Base-by-base conservation (phyloP, 1,139 yeast genomes). In the Wickerhamiella pararugosa region DNA sequence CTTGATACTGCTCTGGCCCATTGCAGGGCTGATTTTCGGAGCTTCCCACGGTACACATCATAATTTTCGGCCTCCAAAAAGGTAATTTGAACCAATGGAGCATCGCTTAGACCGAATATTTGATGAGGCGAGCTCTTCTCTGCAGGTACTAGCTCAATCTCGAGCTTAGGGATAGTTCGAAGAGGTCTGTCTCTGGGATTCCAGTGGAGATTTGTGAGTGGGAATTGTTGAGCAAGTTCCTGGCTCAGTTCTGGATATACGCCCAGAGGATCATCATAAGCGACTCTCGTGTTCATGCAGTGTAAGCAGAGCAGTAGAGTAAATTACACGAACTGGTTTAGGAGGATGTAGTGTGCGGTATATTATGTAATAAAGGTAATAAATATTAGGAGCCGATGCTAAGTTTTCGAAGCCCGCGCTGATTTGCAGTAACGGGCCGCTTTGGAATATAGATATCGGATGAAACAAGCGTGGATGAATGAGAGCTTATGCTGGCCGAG, bases 141-240 rank as follows among this genome's bases (percentile, higher is more conserved):
- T 51, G 83, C 94, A 49, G 79, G 83, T 5, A 67, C 62, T 30
- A 83, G 65, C 8, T 65, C 59, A 4, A 84, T 69, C 1, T 77
- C 75, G 6, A 90, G 62, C 29, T 62, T 58, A 4, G 80, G 75
- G 25, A 90, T 78, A 1, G 94, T 76, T 48, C 83, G 71, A 32
- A 81, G 60, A 2, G 79, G 75, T 8, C 75, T 65, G 10, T 69
- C 60, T 30, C 70, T 61, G 37, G 73, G 66, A 52, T 75, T 76
- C 93, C 95, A 84, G 57, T 84, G 94, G 30, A 90, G 63, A 47
- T 81, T 81, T 4, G 76, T 72, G 33, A 87, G 63, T 2, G 84
- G 87, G 3, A 82, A 65, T 45, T 71, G 69, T 9, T 15, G 21
- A 4, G 21, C 21, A 15, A 15, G 21, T 15, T 15, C 21, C 21